phyloP scores from a whole-genome alignment of 1,139 yeast species.

The Meyerozyma guilliermondii region DNA sequence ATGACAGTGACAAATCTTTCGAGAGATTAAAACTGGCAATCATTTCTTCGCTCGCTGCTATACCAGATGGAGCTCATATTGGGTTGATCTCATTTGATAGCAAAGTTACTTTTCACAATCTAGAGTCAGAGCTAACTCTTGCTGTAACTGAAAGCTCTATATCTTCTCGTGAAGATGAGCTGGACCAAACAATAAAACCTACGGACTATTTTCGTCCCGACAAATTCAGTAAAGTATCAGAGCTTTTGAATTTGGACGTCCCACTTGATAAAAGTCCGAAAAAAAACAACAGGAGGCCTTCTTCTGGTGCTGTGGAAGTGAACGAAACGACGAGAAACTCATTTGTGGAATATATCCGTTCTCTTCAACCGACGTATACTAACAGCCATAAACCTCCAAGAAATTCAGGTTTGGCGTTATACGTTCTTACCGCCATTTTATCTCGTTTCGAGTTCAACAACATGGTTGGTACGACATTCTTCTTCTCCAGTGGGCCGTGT shows the following conservation, averaged over 20 bases:
- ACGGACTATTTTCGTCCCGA: not conserved
- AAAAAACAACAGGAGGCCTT: no score
- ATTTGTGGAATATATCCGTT: conserved; percentile 11
- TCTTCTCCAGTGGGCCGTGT: conserved; percentile 34
- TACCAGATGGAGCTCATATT: conserved; percentile 20
- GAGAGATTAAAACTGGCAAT: conserved; percentile 14
- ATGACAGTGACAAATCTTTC: conserved; percentile 12
- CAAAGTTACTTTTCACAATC: conserved; percentile 21
- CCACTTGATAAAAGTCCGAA: no score
- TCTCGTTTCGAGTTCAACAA: conserved; percentile 14
- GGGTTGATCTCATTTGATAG: conserved; percentile 28
- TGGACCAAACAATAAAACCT: not conserved
- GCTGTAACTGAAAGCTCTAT: not conserved
- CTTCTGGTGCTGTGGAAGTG: conserved; percentile 4
- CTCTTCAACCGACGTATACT: conserved; percentile 21
- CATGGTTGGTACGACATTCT: conserved; percentile 21
- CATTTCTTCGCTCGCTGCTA: conserved; percentile 11
- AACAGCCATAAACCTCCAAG: conserved; percentile 25
- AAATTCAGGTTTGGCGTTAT: conserved; percentile 29
- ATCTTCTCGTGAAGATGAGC: not conserved
- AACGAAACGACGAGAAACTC: conserved; percentile 1
- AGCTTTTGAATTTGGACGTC: not conserved
- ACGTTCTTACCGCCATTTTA: conserved; percentile 19
- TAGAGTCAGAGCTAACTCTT: not conserved
- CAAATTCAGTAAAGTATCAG: not conserved